phyloP scores from a whole-genome alignment of 1,284 basidiomycete genomes.

The Exobasidium cylindrosporum region DNA sequence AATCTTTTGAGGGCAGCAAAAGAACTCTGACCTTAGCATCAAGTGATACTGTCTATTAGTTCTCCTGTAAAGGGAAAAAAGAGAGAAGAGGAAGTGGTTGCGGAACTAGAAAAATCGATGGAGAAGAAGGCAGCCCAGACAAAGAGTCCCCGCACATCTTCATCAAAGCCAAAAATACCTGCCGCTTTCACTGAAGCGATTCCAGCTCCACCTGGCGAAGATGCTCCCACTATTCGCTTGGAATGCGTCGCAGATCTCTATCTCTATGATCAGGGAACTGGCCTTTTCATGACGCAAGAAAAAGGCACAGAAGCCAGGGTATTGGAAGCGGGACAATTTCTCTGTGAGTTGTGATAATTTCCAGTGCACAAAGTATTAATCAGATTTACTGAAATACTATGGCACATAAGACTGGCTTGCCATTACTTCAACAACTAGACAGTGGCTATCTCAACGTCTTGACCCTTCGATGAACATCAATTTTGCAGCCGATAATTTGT shows the following conservation, averaged over 20 bases:
- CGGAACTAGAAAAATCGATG: slow-evolving; percentile 8
- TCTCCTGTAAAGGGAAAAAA: background rate
- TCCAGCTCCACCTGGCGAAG: slow-evolving; percentile 17
- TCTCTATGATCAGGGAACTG: slow-evolving; percentile 70
- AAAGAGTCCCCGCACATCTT: background rate
- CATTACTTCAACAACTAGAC: slow-evolving; percentile 57
- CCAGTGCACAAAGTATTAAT: slow-evolving; percentile 5
- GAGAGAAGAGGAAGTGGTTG: background rate
- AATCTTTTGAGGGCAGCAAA: background rate
- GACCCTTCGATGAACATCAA: slow-evolving; percentile 57
- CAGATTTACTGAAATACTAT: background rate
- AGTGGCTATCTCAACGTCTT: slow-evolving; percentile 70
- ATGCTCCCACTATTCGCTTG: slow-evolving; percentile 27
- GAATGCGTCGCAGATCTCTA: slow-evolving; percentile 60
- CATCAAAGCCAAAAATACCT: slow-evolving; percentile 15
- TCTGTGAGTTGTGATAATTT: slow-evolving; percentile 53
- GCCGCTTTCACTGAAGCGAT: slow-evolving; percentile 20
- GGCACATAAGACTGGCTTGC: slow-evolving; percentile 61
- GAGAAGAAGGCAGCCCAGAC: slow-evolving; percentile 6
- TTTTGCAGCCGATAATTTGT: slow-evolving; percentile 56
- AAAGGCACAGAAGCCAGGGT: slow-evolving; percentile 68
- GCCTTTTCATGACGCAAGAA: slow-evolving; percentile 72
- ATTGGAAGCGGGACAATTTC: slow-evolving; percentile 61
- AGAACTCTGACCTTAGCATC: background rate
- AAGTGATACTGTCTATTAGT: background rate